These are phyloP conservation scores for Cryptosporidium parvum DNA, from an alignment of 169 alveolate genomes.

Conservation along the genomic window DNA sequence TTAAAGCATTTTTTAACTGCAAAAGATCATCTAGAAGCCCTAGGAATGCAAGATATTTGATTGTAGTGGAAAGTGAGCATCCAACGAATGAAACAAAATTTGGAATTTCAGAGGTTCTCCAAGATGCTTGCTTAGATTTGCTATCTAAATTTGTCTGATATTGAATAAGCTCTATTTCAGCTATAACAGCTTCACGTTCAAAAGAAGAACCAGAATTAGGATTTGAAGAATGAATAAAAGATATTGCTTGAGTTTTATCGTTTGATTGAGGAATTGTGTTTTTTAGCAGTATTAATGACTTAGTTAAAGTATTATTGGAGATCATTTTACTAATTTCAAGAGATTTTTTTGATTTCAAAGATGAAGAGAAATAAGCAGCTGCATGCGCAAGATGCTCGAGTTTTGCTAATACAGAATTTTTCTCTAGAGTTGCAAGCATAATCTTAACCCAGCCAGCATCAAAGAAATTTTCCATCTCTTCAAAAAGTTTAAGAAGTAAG, in stretches of 20 bases:
- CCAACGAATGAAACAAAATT: constrained; percentile 44
- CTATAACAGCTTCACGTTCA: constrained; percentile 57
- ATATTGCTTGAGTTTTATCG: constrained; percentile 24
- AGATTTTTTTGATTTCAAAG: constrained; percentile 29
- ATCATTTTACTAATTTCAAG: constrained; percentile 42
- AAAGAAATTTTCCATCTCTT: constrained; percentile 53
- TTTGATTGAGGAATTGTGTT: constrained; percentile 44
- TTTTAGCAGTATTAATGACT: constrained; percentile 24
- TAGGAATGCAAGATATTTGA: constrained; percentile 42
- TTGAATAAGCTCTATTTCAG: constrained; percentile 73
- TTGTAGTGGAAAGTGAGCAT: constrained; percentile 45
- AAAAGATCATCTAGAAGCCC: constrained; percentile 52
- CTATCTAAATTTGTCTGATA: constrained; percentile 67
- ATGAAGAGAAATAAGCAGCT: constrained; percentile 73
- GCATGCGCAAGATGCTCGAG: constrained; percentile 73
- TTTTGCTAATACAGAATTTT: constrained; percentile 14
- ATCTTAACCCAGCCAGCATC: constrained; percentile 74
- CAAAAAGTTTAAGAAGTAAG: constrained; percentile 51
- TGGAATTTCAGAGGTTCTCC: constrained; percentile 50
- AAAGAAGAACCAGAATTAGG: constrained; percentile 54
- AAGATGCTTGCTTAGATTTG: constrained; percentile 50
- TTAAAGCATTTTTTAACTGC: constrained; percentile 1
- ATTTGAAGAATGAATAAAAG: constrained; percentile 51
- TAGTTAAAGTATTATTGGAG: constrained; percentile 27
- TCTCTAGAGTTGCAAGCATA: constrained; percentile 53